Percentiles rank a stretch among this genome's conserved stretches.
Conservation (phyloP, 2,329 filamentous ascomycete species). For the Alternaria longipes region DNA sequence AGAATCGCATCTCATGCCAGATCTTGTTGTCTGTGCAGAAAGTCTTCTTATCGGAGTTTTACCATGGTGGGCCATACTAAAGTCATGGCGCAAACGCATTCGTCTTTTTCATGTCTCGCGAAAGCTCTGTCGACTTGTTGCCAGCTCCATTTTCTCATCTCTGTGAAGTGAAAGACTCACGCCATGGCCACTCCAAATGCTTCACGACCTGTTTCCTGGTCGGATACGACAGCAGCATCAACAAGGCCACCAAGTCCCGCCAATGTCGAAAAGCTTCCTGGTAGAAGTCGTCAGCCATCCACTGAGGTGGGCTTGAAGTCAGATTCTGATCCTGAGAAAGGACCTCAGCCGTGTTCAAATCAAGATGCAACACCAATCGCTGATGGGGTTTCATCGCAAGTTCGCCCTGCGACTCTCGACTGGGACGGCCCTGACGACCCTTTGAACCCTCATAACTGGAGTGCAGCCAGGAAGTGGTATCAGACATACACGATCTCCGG, state of each 20-base stretch:
- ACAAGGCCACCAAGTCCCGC: constrained; percentile 16
- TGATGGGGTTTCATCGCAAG: not conserved
- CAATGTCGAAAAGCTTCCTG: constrained; percentile 4
- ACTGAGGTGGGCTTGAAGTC: not conserved
- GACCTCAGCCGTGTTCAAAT: not conserved
- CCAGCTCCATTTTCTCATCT: not conserved
- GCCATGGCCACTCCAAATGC: not conserved
- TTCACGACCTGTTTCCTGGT: constrained; percentile 7
- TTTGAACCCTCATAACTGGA: constrained; percentile 27
- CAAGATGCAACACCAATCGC: constrained; percentile 2
- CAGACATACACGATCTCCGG: constrained; percentile 22
- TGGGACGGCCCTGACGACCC: constrained; percentile 21
- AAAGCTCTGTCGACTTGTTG: not conserved
- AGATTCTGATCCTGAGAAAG: not conserved
- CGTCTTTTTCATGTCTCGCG: not conserved
- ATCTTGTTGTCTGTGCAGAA: not conserved
- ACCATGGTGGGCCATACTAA: not conserved
- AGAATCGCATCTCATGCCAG: not conserved
- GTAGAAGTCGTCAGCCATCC: not conserved
- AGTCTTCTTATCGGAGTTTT: not conserved
- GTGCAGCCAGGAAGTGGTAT: constrained; percentile 19
- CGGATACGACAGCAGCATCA: constrained; percentile 14
- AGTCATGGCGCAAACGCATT: not conserved
- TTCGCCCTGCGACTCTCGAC: constrained; percentile 14
- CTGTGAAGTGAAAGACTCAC: not conserved